Base-by-base conservation (phyloP, 495 filamentous ascomycete genomes). In the Daldinia bambusicola region DNA sequence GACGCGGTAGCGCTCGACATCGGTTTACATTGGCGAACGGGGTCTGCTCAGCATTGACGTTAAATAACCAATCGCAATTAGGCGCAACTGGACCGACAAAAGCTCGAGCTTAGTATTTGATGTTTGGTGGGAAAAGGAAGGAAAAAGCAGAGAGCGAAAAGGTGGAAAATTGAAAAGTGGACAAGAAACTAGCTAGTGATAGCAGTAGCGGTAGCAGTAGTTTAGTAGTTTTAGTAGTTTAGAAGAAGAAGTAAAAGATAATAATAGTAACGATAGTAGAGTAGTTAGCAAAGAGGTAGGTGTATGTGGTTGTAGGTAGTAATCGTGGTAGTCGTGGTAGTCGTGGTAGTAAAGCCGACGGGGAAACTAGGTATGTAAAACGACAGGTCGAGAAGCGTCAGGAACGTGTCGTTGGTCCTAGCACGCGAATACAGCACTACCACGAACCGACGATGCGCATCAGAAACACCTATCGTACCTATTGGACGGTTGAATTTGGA, bases 1-100 rank as follows among this genome's bases (percentile, higher is more conserved):
- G 16, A 58, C 34, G 51, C 40, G 69, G 40, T 36, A 58, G 55
- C 53, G 55, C 60, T 62, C 55, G 45, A 58, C 16, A 36, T 55
- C 12, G 48, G 55, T 64, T 66, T 63, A 70, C 70, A 70, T 70
- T 67, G 50, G 66, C 30, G 63, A 72, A 61, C 68, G 64, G 69
- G 61, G 37, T 63, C 32, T 64, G 38, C 61, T 63, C 56, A 75
- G 67, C 73, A 77, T 72, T 66, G 62, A 66, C 66, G 16, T 69
- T 71, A 50, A 53, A 66, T 16, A 41, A 63, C 73, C 70, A 77
- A 77, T 74, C 72, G 60, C 65, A 70, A 65, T 66, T 61, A 70
- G 65, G 73, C 72, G 75, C 73, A 75, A 75, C 67, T 37, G 31
- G 65, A 63, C 63, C 55, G 61, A 57, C 50, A 66, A 71, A 66